Conservation (phyloP, 257 asterid genomes). For the Ophiorrhiza pumila region DNA sequence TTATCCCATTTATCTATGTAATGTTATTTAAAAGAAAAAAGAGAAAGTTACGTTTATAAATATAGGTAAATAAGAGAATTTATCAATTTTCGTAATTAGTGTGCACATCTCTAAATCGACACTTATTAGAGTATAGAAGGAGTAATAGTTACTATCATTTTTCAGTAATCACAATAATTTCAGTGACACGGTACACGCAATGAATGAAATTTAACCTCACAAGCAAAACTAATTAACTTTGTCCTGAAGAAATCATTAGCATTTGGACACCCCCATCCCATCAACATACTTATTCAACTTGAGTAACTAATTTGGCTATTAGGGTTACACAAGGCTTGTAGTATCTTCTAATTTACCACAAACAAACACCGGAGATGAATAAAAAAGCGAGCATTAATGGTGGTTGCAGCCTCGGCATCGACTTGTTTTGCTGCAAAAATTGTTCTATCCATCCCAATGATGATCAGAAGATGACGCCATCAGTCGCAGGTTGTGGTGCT, state of each 20-base stretch:
- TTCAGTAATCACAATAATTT: neutral
- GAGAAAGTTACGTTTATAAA: too few relatives aligned
- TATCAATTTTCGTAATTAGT: too few relatives aligned
- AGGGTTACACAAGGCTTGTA: too few relatives aligned
- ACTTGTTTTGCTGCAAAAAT: constrained; percentile 26
- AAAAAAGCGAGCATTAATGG: constrained; percentile 19
- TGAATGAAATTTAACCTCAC: neutral
- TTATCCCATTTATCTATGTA: too few relatives aligned
- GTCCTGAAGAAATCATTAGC: constrained; percentile 10
- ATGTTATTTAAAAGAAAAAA: too few relatives aligned
- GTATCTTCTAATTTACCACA: neutral
- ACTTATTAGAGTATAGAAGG: too few relatives aligned
- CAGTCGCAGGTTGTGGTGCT: constrained; percentile 20
- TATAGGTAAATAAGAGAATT: too few relatives aligned
- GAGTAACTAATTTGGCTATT: neutral
- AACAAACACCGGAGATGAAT: constrained; percentile 11
- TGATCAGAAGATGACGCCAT: constrained; percentile 9
- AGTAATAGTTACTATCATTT: too few relatives aligned
- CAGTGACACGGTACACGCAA: neutral
- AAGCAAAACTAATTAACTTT: constrained; percentile 13
- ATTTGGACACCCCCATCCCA: neutral
- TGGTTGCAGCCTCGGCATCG: constrained; percentile 26
- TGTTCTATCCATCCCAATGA: constrained; percentile 3
- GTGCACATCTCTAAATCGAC: too few relatives aligned
- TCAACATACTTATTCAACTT: neutral